phyloP scores from a whole-genome alignment of 2,329 filamentous ascomycete species.

The Neofusicoccum ribis region DNA sequence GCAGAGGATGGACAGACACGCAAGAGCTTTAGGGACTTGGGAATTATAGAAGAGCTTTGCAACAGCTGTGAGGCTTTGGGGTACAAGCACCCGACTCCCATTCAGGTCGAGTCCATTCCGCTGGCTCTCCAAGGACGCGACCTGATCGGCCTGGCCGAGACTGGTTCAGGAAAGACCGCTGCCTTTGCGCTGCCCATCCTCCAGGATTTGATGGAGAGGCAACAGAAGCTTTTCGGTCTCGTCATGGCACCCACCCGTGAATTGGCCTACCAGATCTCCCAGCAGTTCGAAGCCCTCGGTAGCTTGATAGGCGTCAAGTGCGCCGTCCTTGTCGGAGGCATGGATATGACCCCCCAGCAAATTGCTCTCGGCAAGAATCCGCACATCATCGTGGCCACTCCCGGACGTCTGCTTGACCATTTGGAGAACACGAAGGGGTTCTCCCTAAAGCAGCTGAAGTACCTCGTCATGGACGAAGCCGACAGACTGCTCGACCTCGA shows the following conservation, averaged over 20 bases:
- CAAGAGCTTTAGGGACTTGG: slow-evolving; percentile 71
- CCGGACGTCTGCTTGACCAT: slow-evolving; percentile 85
- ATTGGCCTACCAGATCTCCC: slow-evolving; percentile 85
- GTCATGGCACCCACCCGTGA: slow-evolving; percentile 92
- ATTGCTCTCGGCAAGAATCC: slow-evolving; percentile 95
- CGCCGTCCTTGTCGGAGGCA: slow-evolving; percentile 84
- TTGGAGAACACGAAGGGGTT: slow-evolving; percentile 97
- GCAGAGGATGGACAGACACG: slow-evolving; percentile 32
- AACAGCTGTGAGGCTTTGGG: slow-evolving; percentile 82
- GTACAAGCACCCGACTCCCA: slow-evolving; percentile 84
- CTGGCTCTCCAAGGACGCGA: slow-evolving; percentile 77
- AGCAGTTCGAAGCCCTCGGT: slow-evolving; percentile 84
- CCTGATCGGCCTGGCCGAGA: slow-evolving; percentile 91
- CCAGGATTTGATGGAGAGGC: slow-evolving; percentile 83
- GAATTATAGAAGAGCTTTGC: slow-evolving; percentile 82
- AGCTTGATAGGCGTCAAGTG: slow-evolving; percentile 84
- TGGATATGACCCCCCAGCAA: slow-evolving; percentile 91
- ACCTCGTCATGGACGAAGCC: slow-evolving; percentile 93
- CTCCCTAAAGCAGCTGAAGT: slow-evolving; percentile 76
- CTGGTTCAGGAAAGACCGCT: slow-evolving; percentile 92
- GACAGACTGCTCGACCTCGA: slow-evolving; percentile 90
- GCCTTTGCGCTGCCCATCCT: slow-evolving; percentile 93
- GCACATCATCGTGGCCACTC: slow-evolving; percentile 90
- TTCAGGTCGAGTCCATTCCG: slow-evolving; percentile 84
- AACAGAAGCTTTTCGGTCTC: slow-evolving; percentile 82